These are phyloP conservation scores for Globisporangium ultimum DNA, from an alignment of 352 stramenopile genomes.

Conservation along the genomic window DNA sequence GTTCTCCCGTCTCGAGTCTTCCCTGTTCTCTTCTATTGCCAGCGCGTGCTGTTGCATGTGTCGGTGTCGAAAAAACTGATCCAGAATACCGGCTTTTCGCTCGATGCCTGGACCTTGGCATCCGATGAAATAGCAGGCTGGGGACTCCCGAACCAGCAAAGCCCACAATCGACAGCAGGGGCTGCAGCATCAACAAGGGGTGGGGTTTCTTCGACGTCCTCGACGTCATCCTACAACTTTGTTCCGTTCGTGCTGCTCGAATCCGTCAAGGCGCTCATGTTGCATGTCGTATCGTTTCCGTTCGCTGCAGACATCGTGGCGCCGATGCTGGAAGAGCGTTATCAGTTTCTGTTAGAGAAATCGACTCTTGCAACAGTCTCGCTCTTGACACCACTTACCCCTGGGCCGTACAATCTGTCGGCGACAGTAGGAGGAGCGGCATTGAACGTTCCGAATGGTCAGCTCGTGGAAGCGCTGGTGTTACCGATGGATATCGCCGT, in stretches of 20 bases:
- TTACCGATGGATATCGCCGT: slow-evolving; percentile 32
- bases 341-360: slow-evolving; percentile 19
- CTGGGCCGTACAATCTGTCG: slow-evolving; percentile 21
- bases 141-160: slow-evolving; percentile 4
- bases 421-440: background rate
- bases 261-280: slow-evolving; percentile 30
- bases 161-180: background rate
- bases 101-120: slow-evolving; percentile 23
- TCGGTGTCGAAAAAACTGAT: slow-evolving; percentile 26
- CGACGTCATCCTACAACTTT: background rate
- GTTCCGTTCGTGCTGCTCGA: slow-evolving; percentile 35
- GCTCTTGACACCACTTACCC: slow-evolving; percentile 23
- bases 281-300: slow-evolving; percentile 26
- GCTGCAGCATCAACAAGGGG: slow-evolving; percentile 3
- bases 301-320: slow-evolving; percentile 10
- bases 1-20: slow-evolving; percentile 21
- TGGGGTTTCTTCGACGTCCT: background rate
- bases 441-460: slow-evolving; percentile 18
- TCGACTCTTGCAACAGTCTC: slow-evolving; percentile 21
- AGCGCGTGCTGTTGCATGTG: slow-evolving; percentile 37
- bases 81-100: slow-evolving; percentile 21
- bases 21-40: slow-evolving; percentile 29
- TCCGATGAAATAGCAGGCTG: slow-evolving; percentile 13
- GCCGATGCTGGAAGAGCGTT: slow-evolving; percentile 16
- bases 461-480: slow-evolving; percentile 27